Evolutionary conservation across 148 eudicot genomes (phyloP), one percentile per base, ranked within the genome.

Genomic region (Heliamphora exappendiculata): DNA sequence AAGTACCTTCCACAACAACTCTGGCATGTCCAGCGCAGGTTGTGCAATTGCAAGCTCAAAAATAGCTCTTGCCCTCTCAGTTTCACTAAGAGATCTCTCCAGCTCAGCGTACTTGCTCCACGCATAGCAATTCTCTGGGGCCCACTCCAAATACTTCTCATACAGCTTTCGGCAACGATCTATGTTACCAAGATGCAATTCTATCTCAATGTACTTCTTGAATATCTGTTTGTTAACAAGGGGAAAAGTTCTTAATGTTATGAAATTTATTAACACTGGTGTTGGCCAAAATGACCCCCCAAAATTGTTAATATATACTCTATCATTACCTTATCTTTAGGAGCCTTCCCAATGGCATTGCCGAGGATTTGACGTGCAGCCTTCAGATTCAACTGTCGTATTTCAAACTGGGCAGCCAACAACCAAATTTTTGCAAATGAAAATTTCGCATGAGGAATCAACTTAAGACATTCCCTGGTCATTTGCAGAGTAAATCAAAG

Each of bases 341-440:
- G 97, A 79, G 98, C 97, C 81, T 79, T 89, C 60, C 98, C 98
- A 79, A 94, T 92, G 41, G 98, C 98, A 82, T 89, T 88, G 33
- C 98, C 98, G 65, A 94, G 85, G 67, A 94, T 84, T 74, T 67
- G 78, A 0, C 97, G 87, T 41, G 98, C 98, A 39, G 89, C 91
- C 64, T 81, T 78, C n/a, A 94, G 85, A 86, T 90, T 87, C 73
- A 92, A 72, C 74, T 92, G 97, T 7, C 98, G 84, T 65, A 92
- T 86, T 80, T 94, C 98, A 82, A 94, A 94, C 75, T 90, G 98
- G 24, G 98, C 97, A 66, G 96, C 91, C 89, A 90, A 65, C 72
- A 94, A 85, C 98, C 98, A 94, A 66, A 94, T 83, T 80, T 94
- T 94, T 39, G 98, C 97, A 78, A 94, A 92, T 19, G 98, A 94